Conservation (phyloP, 2,329 filamentous ascomycete genomes). For the Rutstroemia sp. region DNA sequence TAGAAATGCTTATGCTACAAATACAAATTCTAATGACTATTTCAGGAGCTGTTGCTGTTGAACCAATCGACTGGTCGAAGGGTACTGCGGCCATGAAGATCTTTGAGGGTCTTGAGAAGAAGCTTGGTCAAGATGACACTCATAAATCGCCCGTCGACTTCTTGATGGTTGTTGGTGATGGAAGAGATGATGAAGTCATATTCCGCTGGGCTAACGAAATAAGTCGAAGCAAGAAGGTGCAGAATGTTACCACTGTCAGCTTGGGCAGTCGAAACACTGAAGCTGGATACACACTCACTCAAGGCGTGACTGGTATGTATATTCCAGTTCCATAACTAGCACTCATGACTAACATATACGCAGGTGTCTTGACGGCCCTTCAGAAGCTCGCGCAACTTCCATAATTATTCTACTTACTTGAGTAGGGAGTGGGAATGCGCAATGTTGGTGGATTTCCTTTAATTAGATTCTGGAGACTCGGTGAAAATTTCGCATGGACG, state of each 20-base stretch:
- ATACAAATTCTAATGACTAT: neutral
- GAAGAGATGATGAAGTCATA: constrained; percentile 86
- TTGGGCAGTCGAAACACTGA: constrained; percentile 83
- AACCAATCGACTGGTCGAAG: constrained; percentile 83
- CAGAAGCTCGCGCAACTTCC: constrained; percentile 39
- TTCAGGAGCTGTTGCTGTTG: constrained; percentile 65
- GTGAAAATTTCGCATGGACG: neutral
- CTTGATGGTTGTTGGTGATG: constrained; percentile 81
- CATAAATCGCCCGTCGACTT: constrained; percentile 59
- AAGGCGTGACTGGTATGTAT: constrained; percentile 81
- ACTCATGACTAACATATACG: neutral
- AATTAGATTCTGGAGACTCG: neutral
- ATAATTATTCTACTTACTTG: neutral
- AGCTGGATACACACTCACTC: constrained; percentile 75
- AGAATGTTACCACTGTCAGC: constrained; percentile 76
- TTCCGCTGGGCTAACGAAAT: constrained; percentile 91
- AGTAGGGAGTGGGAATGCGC: neutral
- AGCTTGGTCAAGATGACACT: constrained; percentile 29
- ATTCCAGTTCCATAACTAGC: neutral
- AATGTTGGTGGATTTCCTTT: neutral
- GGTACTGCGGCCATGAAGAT: constrained; percentile 72
- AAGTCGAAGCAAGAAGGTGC: constrained; percentile 47
- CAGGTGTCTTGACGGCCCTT: constrained; percentile 44
- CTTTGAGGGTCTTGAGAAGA: constrained; percentile 49
- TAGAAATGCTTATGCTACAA: neutral